Evolutionary conservation across 768 basidiomycete genomes (phyloP), one percentile per base, ranked within the genome.

Genomic region (Lactarius vividus): DNA sequence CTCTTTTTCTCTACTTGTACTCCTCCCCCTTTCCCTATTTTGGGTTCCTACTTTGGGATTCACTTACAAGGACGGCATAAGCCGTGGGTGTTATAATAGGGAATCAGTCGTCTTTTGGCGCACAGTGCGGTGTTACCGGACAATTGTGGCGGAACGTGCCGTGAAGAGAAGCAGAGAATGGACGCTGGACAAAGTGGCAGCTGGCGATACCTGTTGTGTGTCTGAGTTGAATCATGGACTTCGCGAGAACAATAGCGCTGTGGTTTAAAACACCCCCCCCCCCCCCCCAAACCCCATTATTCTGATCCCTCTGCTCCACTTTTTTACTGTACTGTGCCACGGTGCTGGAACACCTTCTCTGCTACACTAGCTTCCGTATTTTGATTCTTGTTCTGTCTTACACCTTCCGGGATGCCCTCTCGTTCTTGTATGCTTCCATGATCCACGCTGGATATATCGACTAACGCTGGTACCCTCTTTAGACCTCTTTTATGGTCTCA

Each of bases 401-500:
- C 35, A n/a, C 53, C 26, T 49, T 15, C 40, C 59, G 40, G 54
- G 52, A 70, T 70, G 67, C 28, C 53, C 42, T 42, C 67, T 61
- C 52, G 60, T 40, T 33, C 60, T 42, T 16, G 69, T 70, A 63
- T 26, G 67, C 44, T 1, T 40, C 18, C 49, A 26, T 6, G 8
- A 37, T 31, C 23, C 20, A 28, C 33, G 11, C 13, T 44, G 11
- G 16, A 46, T 35, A n/a, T 26, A 59, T 11, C 28, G 33, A 46
- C 33, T 57, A 28, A 62, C 18, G 9, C 18, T 23, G 33, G 31
- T 11, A n/a, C 18, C 29, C 1, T 31, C 23, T 28, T 11, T 69
- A 83, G 82, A 86, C 71, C 72, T 83, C 29, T 94, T 93, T 79
- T 86, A 91, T 72, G 84, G 82, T 55, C 88, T 96, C 72, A 96